Base-by-base conservation (phyloP, 768 basidiomycete species). In the Amanita muscaria region DNA sequence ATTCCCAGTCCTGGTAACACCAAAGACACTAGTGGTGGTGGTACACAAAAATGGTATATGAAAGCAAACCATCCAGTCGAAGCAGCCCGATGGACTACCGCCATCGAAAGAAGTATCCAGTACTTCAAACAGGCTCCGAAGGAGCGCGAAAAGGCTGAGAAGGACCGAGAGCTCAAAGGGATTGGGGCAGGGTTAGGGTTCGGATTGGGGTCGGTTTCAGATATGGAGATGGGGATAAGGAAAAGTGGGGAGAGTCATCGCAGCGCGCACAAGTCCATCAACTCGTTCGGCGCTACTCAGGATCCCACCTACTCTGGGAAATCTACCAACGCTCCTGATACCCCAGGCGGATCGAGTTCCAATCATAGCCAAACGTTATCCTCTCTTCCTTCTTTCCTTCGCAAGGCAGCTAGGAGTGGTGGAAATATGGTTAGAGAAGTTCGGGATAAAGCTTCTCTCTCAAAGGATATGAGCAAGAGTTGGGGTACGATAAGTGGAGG, bases 31-130 rank as follows among this genome's bases (percentile, higher is more conserved):
- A 22, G 44, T 18, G 31, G 25, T 8, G 18, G 25, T 16, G 64
- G 65, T 4, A 63, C 66, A 0, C 80, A 85, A 54, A 87, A 80
- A 59, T 88, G 88, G 88, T 83, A 83, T 58, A 70, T 91, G 62
- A 83, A 81, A 46, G 84, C 85, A 0, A 86, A 80, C 49, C 90
- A 96, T 54, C 88, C 85, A 0, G 88, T 87, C 4, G 93, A 97
- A 61, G 88, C 88, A 4, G 72, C 83, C 3, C 73, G 92, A 9
- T 97, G 93, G 93, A 77, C 79, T 2, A 78, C 83, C 46, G 84
- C 83, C 0, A 74, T 97, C 37, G 62, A 64, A 14, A 76, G 74
- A 56, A 82, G 79, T 49, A 82, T 91, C 47, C 86, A 90, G 24
- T 83, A 79, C 71, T 73, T 70, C 38, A 72, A 71, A 45, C 66